phyloP scores from a whole-genome alignment of 164 flowering plant species.

The Kingdonia uniflora region DNA sequence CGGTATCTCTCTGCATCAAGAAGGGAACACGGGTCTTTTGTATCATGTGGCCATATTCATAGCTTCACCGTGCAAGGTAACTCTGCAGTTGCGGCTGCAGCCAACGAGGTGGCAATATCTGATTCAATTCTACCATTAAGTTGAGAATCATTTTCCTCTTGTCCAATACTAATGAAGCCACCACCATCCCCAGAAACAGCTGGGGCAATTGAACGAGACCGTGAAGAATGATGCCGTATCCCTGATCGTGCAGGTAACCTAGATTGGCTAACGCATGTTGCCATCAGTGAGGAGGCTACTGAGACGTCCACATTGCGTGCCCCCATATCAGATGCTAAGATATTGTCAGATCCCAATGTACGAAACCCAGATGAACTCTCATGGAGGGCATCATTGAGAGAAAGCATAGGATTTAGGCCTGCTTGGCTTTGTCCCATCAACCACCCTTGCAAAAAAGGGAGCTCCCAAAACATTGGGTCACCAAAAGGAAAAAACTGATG shows the following conservation, averaged over 20 bases:
- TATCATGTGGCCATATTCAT: constrained; percentile 81
- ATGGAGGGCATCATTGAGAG: constrained; percentile 20
- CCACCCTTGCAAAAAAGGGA: constrained; percentile 93
- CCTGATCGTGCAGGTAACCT: constrained; percentile 41
- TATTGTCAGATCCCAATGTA: constrained; percentile 14
- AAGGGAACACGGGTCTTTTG: constrained; percentile 63
- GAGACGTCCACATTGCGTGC: constrained; percentile 17
- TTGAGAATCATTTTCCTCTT: constrained; percentile 40
- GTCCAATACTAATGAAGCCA: constrained; percentile 16
- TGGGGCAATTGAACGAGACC: constrained; percentile 23
- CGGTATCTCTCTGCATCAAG: constrained; percentile 67
- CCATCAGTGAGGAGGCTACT: constrained; percentile 20
- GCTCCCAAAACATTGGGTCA: constrained; percentile 69
- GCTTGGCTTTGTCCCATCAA: constrained; percentile 84
- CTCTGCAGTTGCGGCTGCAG: constrained; percentile 86
- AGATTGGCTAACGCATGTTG: constrained; percentile 21
- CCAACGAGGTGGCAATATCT: constrained; percentile 73
- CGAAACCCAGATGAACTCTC: constrained; percentile 28
- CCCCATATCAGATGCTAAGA: constrained; percentile 15
- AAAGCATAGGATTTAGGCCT: constrained; percentile 26
- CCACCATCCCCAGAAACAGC: constrained; percentile 34
- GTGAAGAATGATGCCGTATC: constrained; percentile 40
- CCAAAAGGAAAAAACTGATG: constrained; percentile 44
- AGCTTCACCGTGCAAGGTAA: constrained; percentile 94
- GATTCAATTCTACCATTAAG: constrained; percentile 49